Conservation (phyloP, 352 stramenopile species). For the Phytopythium kandeliae region DNA sequence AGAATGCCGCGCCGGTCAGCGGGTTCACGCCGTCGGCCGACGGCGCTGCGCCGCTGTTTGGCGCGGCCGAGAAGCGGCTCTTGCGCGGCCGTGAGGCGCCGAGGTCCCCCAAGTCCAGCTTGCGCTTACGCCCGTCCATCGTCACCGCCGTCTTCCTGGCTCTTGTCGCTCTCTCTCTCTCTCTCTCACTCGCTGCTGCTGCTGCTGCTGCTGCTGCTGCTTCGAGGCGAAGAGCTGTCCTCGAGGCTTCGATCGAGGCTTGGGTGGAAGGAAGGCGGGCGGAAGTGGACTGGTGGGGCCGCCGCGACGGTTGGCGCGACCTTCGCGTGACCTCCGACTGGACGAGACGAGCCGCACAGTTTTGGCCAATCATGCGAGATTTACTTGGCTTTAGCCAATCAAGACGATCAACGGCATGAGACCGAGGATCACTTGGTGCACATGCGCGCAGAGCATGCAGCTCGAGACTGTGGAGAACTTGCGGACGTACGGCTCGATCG, state of each 20-base stretch:
- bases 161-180: no score
- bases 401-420: no score
- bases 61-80: constrained; percentile 71
- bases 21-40: constrained; percentile 92
- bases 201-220: not conserved
- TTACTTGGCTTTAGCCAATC: no score
- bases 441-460: no score
- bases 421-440: no score
- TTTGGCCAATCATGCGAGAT: no score
- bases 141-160: no score
- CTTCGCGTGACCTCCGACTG: constrained; percentile 1
- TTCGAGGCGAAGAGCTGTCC: not conserved
- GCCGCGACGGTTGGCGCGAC: not conserved
- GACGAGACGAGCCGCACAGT: not conserved
- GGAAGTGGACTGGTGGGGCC: no score
- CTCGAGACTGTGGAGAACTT: no score
- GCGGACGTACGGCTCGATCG: no score
- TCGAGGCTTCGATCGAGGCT: no score
- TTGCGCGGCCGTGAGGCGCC: constrained; percentile 49
- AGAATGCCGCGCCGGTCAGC: constrained; percentile 88
- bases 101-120: constrained; percentile 51
- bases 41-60: constrained; percentile 8
- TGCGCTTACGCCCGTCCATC: constrained; percentile 67
- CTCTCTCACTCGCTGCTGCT: not conserved
- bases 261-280: no score